A percentile compares a stretch with the other conserved stretches of the same genome.
Evolutionary conservation across 2,329 filamentous ascomycete genomes (phyloP).

Genomic region (Thermothelomyces thermophilus): DNA sequence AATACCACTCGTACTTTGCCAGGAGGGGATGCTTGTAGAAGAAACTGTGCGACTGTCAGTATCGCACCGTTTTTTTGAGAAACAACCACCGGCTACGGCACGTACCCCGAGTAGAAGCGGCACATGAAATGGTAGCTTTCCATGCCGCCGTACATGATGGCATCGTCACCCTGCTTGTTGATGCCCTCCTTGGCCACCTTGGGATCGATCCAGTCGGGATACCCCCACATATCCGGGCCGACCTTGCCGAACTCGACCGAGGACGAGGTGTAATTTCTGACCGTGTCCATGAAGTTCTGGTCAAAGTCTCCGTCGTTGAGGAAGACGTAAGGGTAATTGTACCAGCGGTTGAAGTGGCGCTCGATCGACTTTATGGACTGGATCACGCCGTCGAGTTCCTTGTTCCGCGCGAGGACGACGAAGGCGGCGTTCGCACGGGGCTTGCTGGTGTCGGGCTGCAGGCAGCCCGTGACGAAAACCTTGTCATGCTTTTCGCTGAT

Average conservation of each 20-base stretch:
- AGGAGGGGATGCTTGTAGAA: conserved; percentile 97
- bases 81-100: conserved; percentile 25
- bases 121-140: conserved; percentile 99
- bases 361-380: conserved; percentile 98
- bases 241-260: conserved; percentile 92
- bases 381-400: conserved; percentile 91
- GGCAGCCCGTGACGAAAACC: conserved; percentile 87
- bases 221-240: conserved; percentile 86
- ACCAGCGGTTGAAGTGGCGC: conserved; percentile 98
- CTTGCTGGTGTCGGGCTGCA: conserved; percentile 68
- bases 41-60: conserved; percentile 49
- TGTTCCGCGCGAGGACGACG: conserved; percentile 90
- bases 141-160: conserved; percentile 98
- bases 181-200: conserved; percentile 95
- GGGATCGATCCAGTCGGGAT: conserved; percentile 90
- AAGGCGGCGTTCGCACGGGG: conserved; percentile 91
- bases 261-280: conserved; percentile 83
- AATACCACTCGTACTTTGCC: conserved; percentile 98
- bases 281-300: conserved; percentile 79
- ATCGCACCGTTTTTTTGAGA: not conserved
- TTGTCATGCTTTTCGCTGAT: conserved; percentile 97
- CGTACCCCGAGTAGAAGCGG: conserved; percentile 91
- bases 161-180: conserved; percentile 89
- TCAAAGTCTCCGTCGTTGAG: conserved; percentile 98
- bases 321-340: conserved; percentile 97